Conservation (phyloP, 305 asterid genomes). For the Solanum hybrid region DNA sequence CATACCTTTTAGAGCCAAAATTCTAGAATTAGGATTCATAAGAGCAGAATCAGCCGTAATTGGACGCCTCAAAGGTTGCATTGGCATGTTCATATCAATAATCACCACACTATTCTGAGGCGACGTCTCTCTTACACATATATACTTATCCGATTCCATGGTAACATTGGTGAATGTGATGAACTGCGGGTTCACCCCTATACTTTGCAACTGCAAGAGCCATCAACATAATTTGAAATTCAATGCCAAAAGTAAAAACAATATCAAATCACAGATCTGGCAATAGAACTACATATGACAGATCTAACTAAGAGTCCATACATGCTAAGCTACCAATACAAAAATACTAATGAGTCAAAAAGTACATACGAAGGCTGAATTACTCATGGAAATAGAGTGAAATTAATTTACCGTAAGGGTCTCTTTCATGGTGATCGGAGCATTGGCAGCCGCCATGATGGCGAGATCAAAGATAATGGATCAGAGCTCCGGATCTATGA, state of each 20-base stretch:
- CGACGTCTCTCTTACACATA: slow-evolving; percentile 92
- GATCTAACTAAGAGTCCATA: background rate
- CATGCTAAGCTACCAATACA: slow-evolving; percentile 8
- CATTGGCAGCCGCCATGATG: slow-evolving; percentile 89
- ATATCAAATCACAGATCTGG: slow-evolving; percentile 13
- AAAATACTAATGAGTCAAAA: background rate
- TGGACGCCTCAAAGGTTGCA: slow-evolving; percentile 93
- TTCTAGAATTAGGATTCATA: slow-evolving; percentile 88
- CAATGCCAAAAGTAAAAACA: slow-evolving; percentile 3
- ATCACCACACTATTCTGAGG: slow-evolving; percentile 96
- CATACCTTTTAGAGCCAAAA: slow-evolving; percentile 81
- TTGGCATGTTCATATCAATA: slow-evolving; percentile 92
- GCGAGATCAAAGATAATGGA: slow-evolving; percentile 35
- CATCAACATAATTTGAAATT: slow-evolving; percentile 22
- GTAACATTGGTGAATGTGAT: slow-evolving; percentile 96
- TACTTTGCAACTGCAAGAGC: slow-evolving; percentile 72
- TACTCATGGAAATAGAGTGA: background rate
- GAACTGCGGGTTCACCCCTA: slow-evolving; percentile 95
- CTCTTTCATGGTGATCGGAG: slow-evolving; percentile 91
- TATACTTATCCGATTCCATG: slow-evolving; percentile 95
- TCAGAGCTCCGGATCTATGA: slow-evolving; percentile 40
- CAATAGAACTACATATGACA: background rate
- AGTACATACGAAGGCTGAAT: slow-evolving; percentile 10
- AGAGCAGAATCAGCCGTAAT: slow-evolving; percentile 98
- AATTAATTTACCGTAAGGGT: slow-evolving; percentile 57